Base-by-base conservation (phyloP, 805 yeast species). In the Schwanniomyces vanrijiae region DNA sequence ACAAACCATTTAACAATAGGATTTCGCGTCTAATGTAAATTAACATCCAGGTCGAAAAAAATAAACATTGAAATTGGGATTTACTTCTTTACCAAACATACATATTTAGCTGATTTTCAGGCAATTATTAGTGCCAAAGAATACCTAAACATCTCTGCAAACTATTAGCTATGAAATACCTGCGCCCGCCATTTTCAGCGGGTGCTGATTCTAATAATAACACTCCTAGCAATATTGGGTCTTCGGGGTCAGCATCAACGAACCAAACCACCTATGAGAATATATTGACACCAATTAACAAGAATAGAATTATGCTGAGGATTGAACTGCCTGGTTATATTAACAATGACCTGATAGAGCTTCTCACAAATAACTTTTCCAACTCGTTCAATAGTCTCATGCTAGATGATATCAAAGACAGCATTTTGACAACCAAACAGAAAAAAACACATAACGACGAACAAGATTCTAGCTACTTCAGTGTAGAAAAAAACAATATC, bases 361-460 rank as follows among this genome's bases (percentile, higher is more conserved):
- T 66, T 51, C 69, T 66, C 46, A 65, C 76, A 40, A 68, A 71
- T 54, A 62, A 64, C 51, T 71, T 73, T 44, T 69, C 75, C 25
- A 56, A 73, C 28, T 69, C 76, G 20, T 73, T 73, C 63, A 73
- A 71, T 55, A 65, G 72, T 43, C 63, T 73, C 55, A 69, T 73
- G 9, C 53, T 73, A 37, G 75, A 70, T 26, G 77, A 71, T 48
- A 49, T 56, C 39, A 61, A 58, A 5, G 65, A 64, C 25, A 65
- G 59, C 5, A 43, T 54, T 34, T 29, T 29, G 13, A 33, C 46
- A 5, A 14, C 20, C 10, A 31, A 31, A 7, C 14, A 16, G 20
- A 31, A 31, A 11, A 31, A 31, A 16, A 14, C 21, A 47, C 7
- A 37, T 37, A 21, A 42, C 33, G 24, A 28, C 29, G 37, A 38